Evolutionary conservation across 2,329 filamentous ascomycete species (phyloP).

Genomic region (Fusarium musae): DNA sequence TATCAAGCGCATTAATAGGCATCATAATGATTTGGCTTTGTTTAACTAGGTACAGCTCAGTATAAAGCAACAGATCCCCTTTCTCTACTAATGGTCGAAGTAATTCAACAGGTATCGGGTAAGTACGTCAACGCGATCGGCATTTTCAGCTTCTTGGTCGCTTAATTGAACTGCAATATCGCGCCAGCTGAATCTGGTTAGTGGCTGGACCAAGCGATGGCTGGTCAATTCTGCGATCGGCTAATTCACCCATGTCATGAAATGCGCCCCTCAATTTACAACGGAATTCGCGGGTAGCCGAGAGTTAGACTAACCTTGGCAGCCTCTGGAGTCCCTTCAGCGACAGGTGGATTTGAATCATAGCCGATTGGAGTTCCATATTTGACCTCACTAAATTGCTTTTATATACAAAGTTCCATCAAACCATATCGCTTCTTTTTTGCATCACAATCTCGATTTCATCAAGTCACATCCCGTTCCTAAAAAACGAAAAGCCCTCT

Average conservation of each 20-base stretch:
- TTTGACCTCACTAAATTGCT: rapidly evolving
- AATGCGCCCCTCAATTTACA: background rate
- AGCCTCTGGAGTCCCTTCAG: background rate
- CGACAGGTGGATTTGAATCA: rapidly evolving
- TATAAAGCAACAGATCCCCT: too few species aligned
- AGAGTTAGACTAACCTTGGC: rapidly evolving
- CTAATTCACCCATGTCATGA: background rate
- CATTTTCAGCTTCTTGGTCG: background rate
- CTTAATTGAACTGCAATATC: background rate
- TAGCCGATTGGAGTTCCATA: rapidly evolving
- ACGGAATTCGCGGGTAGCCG: background rate
- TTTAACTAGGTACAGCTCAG: too few species aligned
- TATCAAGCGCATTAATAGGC: too few species aligned
- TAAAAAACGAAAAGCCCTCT: rapidly evolving
- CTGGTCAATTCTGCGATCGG: background rate
- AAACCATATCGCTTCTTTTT: too few species aligned
- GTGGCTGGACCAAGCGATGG: rapidly evolving
- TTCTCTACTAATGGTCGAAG: too few species aligned
- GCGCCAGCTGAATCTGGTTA: background rate
- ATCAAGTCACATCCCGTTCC: rapidly evolving
- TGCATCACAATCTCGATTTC: background rate
- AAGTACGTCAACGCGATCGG: background rate
- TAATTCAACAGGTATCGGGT: background rate
- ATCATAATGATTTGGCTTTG: too few species aligned
- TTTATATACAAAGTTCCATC: background rate